Evolutionary conservation across 2,329 filamentous ascomycete genomes (phyloP).

Genomic region (Fusarium sp.): DNA sequence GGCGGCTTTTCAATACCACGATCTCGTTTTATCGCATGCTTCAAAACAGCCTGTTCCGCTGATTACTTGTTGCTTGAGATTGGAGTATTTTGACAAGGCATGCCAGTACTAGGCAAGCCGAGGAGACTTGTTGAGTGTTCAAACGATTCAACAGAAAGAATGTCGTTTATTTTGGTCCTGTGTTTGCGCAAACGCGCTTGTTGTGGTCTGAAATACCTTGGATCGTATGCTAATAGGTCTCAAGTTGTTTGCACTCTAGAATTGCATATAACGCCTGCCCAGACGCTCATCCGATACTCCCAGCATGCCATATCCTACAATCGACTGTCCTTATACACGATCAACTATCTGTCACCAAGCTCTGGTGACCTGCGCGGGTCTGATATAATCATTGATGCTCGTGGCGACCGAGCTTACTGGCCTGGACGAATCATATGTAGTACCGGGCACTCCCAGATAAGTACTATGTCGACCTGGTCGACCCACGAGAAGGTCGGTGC

Average conservation of each 20-base stretch:
- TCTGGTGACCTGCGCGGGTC: conserved; percentile 23
- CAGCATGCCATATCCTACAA: conserved; percentile 3
- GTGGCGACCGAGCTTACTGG: conserved; percentile 29
- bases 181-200: conserved; percentile 2
- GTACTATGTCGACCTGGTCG: conserved; percentile 26
- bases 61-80: background rate
- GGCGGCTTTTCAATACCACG: conserved; percentile 21
- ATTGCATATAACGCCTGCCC: conserved; percentile 21
- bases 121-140: background rate
- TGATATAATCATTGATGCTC: conserved; percentile 39
- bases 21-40: background rate
- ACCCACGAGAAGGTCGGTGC: conserved; percentile 17
- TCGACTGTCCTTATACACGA: background rate
- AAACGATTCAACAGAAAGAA: conserved; percentile 4
- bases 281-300: conserved; percentile 1
- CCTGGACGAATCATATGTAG: conserved; percentile 19
- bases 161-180: conserved; percentile 10
- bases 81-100: background rate
- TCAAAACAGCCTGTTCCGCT: background rate
- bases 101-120: background rate
- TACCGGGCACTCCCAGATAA: conserved; percentile 29
- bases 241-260: conserved; percentile 6
- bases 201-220: background rate
- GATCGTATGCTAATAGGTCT: background rate
- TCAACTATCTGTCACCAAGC: conserved; percentile 16